A percentile compares a stretch with the other conserved stretches of the same genome.
Evolutionary conservation across 495 filamentous ascomycete genomes (phyloP).

Genomic region (Penicillium pulvis): DNA sequence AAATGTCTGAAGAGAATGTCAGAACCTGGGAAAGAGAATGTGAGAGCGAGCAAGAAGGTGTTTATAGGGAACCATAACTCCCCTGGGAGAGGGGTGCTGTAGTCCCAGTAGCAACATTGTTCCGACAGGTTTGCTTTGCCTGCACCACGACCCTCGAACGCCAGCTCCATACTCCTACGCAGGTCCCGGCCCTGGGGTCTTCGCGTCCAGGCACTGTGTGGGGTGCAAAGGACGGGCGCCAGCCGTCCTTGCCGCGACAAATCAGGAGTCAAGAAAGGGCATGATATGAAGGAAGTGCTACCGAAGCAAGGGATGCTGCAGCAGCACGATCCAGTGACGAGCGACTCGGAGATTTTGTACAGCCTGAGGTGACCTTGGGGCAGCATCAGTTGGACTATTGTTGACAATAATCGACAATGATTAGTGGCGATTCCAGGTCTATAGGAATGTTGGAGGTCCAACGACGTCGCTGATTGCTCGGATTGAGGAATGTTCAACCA

Average conservation of each 20-base stretch:
- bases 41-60: conserved; percentile 52
- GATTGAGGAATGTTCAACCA: conserved; percentile 32
- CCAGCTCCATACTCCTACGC: conserved; percentile 39
- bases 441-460: conserved; percentile 41
- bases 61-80: conserved; percentile 52
- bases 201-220: conserved; percentile 38
- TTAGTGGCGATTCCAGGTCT: conserved; percentile 32
- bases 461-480: conserved; percentile 26
- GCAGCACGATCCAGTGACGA: conserved; percentile 45
- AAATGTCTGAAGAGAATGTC: conserved; percentile 48
- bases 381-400: conserved; percentile 23
- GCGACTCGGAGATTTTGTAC: conserved; percentile 46
- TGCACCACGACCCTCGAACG: conserved; percentile 44
- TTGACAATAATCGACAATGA: conserved; percentile 26
- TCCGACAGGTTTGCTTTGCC: conserved; percentile 43
- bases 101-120: conserved; percentile 42
- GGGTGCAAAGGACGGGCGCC: conserved; percentile 34
- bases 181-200: conserved; percentile 31
- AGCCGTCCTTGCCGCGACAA: conserved; percentile 42
- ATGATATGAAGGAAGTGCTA: conserved; percentile 35
- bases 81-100: conserved; percentile 36
- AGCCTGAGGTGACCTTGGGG: conserved; percentile 30
- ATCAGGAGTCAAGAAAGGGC: conserved; percentile 46
- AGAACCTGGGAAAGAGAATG: conserved; percentile 61
- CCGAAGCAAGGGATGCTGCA: conserved; percentile 44